Base-by-base conservation (phyloP, 805 yeast species). In the Kluyveromyces dobzhanskii region DNA sequence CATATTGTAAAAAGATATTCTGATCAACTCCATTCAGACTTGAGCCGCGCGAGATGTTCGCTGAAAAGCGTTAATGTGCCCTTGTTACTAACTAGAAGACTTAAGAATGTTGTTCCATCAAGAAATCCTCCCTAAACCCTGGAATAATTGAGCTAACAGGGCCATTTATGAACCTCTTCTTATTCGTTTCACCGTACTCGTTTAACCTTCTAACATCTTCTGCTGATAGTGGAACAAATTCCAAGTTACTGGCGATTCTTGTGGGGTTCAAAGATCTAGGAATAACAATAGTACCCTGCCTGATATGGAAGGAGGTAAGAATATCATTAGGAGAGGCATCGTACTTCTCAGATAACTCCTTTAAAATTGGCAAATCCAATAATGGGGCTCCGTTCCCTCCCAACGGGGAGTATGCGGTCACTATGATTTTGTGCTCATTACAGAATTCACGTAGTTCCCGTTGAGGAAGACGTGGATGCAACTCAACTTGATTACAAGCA, bases 381-480 rank as follows among this genome's bases (percentile, higher is more conserved):
- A 76, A 68, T 24, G 85, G 85, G 1, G 85, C 85, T 32, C 83
- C 83, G 14, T 64, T 54, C 2, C 79, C 65, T 5, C 88, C 92
- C 38, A 77, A 63, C 9, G 85, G 84, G 18, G 81, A 71, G 48
- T 71, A 79, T 0, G 82, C 81, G 24, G 66, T 70, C 5, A 76
- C 52, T 34, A 66, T 51, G 44, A 80, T 76, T 44, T 69, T 73
- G 48, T 82, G 66, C 17, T 61, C 51, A 42, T 68, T 66, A 55
- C 77, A 70, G 58, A 52, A 80, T 30, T 75, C 67, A 39, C 70
- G 57, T 43, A 85, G 61, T 39, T 75, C 75, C 16, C 60, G 57
- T 56, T 82, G 88, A 25, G 85, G 84, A 48, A 81, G 64, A 45
- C 70, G 73, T 27, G 88, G 87, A 58, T 86, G 94, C 31, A 75